Evolutionary conservation across 306 rosid genomes (phyloP), one percentile per base, ranked within the genome.

Genomic region (Acacia confusa): DNA sequence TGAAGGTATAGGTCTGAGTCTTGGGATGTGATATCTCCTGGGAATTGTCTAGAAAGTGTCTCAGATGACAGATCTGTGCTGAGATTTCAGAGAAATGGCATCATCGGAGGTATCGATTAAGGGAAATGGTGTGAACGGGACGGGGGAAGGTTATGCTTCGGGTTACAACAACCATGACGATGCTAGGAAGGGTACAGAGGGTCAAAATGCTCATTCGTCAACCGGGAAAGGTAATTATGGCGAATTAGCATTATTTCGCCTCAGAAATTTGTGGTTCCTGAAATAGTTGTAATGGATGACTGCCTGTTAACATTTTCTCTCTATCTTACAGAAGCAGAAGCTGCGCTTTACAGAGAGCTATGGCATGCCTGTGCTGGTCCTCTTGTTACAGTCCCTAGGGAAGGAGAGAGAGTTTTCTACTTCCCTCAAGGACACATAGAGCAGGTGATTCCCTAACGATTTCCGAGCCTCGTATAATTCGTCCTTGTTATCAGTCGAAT

Each of bases 301-400:
- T 73, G 45, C 22, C 64, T 47, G 25, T 45, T 4, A 52, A 24
- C 53, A 43, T 24, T 12, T 40, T 53, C 20, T 71, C 45, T 80
- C 34, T 70, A 57, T 8, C 17, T 58, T 58, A 71, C 61, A 94
- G 97, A 94, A 40, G 92, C 91, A 20, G 96, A 92, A 80, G 83
- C 83, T 47, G 97, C 97, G 36, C 95, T 94, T 71, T 94, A 86
- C 87, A 87, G 88, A 78, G 98, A 94, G 87, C 93, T 92, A 1
- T 94, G 98, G 98, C 95, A 91, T 88, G 93, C 97, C n/a, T 94
- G 97, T 76, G 98, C 96, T 11, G 97, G 98, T 43, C 98, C 98
- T 22, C 92, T 94, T 24, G 98, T 94, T 14, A 89, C 97, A 3
- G 98, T 94, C 11, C 98, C 98, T 6, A 84, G 91, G 1, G 87